phyloP scores from a whole-genome alignment of 225 moss, liverwort and hornwort genomes.

The Physcomitrium patens region DNA sequence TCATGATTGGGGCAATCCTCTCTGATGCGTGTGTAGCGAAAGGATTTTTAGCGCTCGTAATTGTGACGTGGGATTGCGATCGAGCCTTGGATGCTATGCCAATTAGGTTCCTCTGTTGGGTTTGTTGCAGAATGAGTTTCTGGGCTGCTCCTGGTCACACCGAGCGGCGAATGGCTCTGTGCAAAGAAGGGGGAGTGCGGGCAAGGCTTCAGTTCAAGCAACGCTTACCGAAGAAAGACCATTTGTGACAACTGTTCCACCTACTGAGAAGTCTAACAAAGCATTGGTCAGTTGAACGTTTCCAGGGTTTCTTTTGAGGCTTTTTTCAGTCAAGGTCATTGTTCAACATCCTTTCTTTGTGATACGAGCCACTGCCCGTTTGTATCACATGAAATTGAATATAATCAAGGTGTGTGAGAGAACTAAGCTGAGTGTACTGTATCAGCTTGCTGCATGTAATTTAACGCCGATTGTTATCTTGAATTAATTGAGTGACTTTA shows the following conservation, averaged over 20 bases:
- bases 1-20: background rate
- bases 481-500: background rate
- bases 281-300: constrained; percentile 40
- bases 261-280: constrained; percentile 34
- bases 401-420: background rate
- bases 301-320: background rate
- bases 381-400: background rate
- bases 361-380: background rate
- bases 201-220: constrained; percentile 38
- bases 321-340: background rate
- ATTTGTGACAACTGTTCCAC: constrained; percentile 34
- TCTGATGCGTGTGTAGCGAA: background rate
- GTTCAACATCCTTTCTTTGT: background rate
- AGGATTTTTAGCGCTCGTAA: background rate
- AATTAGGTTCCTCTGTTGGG: background rate
- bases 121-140: constrained; percentile 40
- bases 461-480: background rate
- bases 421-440: background rate
- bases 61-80: constrained; percentile 2
- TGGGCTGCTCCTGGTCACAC: constrained; percentile 35
- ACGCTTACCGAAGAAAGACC: constrained; percentile 57
- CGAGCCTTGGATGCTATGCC: background rate
- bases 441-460: background rate
- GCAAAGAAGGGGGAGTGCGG: constrained; percentile 25
- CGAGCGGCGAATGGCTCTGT: constrained; percentile 15